Evolutionary conservation across 176 grass and related monocot species (phyloP).

Genomic region (Lolium rigidum): DNA sequence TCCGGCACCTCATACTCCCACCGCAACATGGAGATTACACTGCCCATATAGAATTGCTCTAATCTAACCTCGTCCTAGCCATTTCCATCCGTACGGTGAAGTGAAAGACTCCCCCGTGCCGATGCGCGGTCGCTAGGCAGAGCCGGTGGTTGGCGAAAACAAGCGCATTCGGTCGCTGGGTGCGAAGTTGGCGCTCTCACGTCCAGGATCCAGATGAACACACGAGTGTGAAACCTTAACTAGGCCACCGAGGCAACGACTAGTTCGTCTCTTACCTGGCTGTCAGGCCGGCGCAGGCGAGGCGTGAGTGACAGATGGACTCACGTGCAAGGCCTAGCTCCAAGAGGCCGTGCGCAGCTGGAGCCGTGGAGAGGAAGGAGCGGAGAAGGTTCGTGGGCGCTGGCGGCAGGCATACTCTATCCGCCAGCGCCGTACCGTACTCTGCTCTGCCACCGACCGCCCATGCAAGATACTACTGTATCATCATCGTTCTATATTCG

Average conservation of each 20-base stretch:
- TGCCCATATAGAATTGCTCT: too few relatives aligned
- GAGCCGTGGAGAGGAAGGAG: slow-evolving; percentile 13
- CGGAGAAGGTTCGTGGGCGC: slow-evolving; percentile 34
- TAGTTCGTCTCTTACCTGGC: not conserved
- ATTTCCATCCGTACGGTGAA: too few relatives aligned
- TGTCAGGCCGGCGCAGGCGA: slow-evolving; percentile 13
- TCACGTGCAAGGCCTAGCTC: slow-evolving; percentile 12
- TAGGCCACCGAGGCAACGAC: not conserved
- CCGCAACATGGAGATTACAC: too few relatives aligned
- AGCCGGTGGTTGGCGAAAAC: not conserved
- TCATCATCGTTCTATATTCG: not conserved
- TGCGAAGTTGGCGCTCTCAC: not conserved
- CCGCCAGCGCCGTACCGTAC: slow-evolving; percentile 29
- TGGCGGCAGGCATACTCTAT: not conserved
- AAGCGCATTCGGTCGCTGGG: not conserved
- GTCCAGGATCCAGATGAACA: not conserved
- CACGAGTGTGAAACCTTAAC: not conserved
- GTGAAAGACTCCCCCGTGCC: too few relatives aligned
- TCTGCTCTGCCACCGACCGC: slow-evolving; percentile 42
- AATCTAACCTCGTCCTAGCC: too few relatives aligned
- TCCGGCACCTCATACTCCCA: too few relatives aligned
- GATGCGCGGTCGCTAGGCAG: not conserved
- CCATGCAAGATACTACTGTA: slow-evolving; percentile 5
- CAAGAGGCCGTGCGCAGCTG: not conserved
- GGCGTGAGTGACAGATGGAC: slow-evolving; percentile 39